phyloP scores from a whole-genome alignment of 768 basidiomycete species.

The Lyophyllum decastes region DNA sequence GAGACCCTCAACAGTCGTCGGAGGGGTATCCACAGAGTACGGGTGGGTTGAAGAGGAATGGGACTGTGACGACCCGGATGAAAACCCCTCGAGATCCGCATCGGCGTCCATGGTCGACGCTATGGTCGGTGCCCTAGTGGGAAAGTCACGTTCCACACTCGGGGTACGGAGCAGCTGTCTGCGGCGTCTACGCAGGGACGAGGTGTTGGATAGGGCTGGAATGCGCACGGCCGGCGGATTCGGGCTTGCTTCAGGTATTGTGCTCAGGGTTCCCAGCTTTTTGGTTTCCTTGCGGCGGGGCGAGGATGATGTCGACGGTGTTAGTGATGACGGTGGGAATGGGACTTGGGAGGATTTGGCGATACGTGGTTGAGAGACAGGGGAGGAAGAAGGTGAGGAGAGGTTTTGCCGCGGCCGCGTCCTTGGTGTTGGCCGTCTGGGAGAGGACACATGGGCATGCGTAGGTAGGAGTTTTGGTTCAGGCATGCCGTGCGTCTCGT shows the following conservation, averaged over 20 bases:
- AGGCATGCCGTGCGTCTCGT: slow-evolving; percentile 24
- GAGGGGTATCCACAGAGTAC: slow-evolving; percentile 18
- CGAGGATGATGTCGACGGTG: slow-evolving; percentile 15
- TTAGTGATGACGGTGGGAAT: slow-evolving; percentile 2
- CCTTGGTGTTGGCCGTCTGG: slow-evolving; percentile 3
- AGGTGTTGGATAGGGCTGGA: slow-evolving; percentile 2
- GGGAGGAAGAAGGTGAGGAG: slow-evolving; percentile 15
- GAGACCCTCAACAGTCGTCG: slow-evolving; percentile 18
- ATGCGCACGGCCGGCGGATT: background rate
- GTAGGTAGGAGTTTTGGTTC: slow-evolving; percentile 9
- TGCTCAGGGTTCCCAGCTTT: slow-evolving; percentile 14
- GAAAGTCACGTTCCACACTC: slow-evolving; percentile 38
- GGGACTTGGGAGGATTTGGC: background rate
- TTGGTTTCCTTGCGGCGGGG: slow-evolving; percentile 11
- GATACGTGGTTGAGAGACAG: slow-evolving; percentile 12
- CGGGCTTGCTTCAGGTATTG: slow-evolving; percentile 23
- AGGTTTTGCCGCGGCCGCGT: slow-evolving; percentile 3
- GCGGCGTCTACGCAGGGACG: slow-evolving; percentile 30
- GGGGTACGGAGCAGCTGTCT: slow-evolving; percentile 34
- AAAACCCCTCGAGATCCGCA: slow-evolving; percentile 1
- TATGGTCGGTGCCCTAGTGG: slow-evolving; percentile 16
- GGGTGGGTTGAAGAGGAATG: background rate
- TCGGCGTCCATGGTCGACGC: slow-evolving; percentile 11
- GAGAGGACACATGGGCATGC: background rate
- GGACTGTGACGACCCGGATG: slow-evolving; percentile 7